Evolutionary conservation across 2,329 filamentous ascomycete genomes (phyloP).

Genomic region (Talaromyces amestolkiae): DNA sequence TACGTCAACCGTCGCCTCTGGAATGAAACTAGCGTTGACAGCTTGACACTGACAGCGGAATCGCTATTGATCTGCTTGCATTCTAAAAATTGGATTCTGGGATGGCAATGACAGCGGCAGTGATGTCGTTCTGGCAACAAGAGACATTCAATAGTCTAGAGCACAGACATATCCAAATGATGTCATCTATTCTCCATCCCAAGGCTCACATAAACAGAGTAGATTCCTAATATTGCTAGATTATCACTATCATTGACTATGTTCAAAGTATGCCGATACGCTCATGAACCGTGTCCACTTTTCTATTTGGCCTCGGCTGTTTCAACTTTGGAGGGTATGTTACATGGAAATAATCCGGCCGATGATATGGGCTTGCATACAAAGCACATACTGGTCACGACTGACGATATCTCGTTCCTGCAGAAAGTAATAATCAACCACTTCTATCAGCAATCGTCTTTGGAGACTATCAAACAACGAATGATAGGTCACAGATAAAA

Average conservation of each 20-base stretch:
- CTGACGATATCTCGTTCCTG: background rate
- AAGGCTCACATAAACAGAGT: background rate
- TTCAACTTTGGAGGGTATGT: background rate
- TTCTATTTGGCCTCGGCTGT: background rate
- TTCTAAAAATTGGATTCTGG: background rate
- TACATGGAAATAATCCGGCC: background rate
- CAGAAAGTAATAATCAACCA: background rate
- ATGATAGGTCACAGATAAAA: background rate
- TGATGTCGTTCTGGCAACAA: background rate
- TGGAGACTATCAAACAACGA: background rate
- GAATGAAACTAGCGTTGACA: background rate
- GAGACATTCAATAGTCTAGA: background rate
- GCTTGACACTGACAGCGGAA: background rate
- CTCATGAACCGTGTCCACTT: background rate
- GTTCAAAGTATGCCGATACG: background rate
- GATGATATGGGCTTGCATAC: background rate
- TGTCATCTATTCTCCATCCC: background rate
- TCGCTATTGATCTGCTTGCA: background rate
- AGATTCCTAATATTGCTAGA: conserved; percentile 5
- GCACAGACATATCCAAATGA: background rate
- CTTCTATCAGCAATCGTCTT: background rate
- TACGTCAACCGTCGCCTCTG: background rate
- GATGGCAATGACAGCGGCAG: background rate
- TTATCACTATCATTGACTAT: background rate
- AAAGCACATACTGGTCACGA: background rate